Evolutionary conservation across 2,329 filamentous ascomycete species (phyloP), one percentile per base, ranked within the genome.

Genomic region (Aureobasidium sp.): DNA sequence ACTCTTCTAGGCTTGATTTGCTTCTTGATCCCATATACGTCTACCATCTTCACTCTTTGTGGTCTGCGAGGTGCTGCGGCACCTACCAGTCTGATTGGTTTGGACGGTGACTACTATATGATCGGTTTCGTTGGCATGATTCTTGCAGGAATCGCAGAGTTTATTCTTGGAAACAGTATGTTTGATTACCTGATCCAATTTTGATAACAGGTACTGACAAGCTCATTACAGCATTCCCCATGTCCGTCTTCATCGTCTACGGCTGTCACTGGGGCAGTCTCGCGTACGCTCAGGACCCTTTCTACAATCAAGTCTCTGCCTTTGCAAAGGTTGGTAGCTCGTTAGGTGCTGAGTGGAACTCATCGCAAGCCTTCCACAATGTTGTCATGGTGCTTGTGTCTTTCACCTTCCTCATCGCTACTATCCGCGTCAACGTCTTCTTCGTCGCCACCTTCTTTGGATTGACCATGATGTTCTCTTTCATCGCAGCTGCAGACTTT

Each of bases 401-500:
- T 15, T 69, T 70, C 62, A 59, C 66, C 36, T 64, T 70, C 58
- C 45, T 69, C 27, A 62, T 70, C 59, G 67, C 64, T 42, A 61
- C 65, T 3, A 53, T 70, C 25, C 64, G 69, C 11, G 64, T 66
- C 47, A 69, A 70, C 64, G 63, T 58, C 10, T 62, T 66, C 30
- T 69, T 70, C 64, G 57, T 61, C n/a, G 50, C 65, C 15, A 62
- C 64, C 27, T 68, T 70, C 65, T 66, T 71, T 55, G 66, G 68
- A 21, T 65, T 70, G 21, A 55, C 66, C 25, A 64, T 68, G 50
- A 62, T 69, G 13, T 69, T 70, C 48, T 54, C 65, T 6, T 68
- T 69, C 63, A 66, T 69, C 44, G 69, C 69, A 9, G 68, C 69
- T 8, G 69, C 68, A 1, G 65, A 70, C 53, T 69, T 69, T 49